These are phyloP conservation scores for Dujonia santamariae DNA, from an alignment of 1,139 yeast species.

Conservation along the genomic window DNA sequence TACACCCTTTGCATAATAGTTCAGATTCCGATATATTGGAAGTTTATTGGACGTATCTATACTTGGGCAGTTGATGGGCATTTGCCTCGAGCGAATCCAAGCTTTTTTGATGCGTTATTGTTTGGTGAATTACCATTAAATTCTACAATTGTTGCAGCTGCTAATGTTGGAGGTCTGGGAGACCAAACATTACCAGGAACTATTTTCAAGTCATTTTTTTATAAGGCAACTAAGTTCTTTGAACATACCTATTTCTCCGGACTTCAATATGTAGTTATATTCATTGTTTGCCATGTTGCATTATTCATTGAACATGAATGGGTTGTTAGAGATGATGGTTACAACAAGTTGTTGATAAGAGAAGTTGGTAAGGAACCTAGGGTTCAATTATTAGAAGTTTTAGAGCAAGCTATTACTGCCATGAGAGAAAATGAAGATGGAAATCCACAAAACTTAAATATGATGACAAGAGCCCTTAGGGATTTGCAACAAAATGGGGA, in stretches of 20 bases:
- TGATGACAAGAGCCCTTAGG: constrained; percentile 29
- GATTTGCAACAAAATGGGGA: constrained; percentile 20
- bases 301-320: constrained; percentile 63
- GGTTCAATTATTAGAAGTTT: constrained; percentile 37
- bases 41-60: constrained; percentile 46
- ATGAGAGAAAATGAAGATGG: constrained; percentile 26
- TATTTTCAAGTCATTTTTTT: constrained; percentile 4
- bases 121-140: constrained; percentile 38
- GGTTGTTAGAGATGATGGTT: constrained; percentile 71
- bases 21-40: constrained; percentile 60
- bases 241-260: constrained; percentile 43
- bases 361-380: constrained; percentile 59
- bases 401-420: constrained; percentile 28
- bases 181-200: too few species aligned
- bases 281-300: constrained; percentile 42
- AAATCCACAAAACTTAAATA: constrained; percentile 25
- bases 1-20: constrained; percentile 41
- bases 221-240: constrained; percentile 21
- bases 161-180: constrained; percentile 6
- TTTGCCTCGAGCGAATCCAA: constrained; percentile 37
- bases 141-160: constrained; percentile 6
- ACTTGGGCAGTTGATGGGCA: constrained; percentile 55
- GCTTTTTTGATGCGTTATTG: constrained; percentile 39
- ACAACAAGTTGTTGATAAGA: constrained; percentile 50
- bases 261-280: constrained; percentile 31